phyloP scores from a whole-genome alignment of 2,329 filamentous ascomycete genomes.

The Sphaerulina populicola region DNA sequence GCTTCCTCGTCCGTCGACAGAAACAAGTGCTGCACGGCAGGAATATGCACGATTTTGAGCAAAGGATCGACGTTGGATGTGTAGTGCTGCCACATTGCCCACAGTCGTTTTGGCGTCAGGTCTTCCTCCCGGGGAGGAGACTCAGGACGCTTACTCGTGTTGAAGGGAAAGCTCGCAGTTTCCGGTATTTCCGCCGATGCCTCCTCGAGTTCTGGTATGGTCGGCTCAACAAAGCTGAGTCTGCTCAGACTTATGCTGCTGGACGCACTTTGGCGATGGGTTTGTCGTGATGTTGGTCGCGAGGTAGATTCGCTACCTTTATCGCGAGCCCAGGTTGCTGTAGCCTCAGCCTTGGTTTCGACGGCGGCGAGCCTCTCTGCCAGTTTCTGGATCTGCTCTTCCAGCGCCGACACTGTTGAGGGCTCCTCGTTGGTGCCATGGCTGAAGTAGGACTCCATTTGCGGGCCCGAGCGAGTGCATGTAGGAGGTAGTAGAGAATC shows the following conservation, averaged over 20 bases:
- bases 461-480: background rate
- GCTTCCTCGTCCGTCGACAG: conserved; percentile 6
- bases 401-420: conserved; percentile 2
- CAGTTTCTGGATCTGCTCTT: conserved; percentile 11
- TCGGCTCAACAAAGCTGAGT: conserved; percentile 8
- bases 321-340: conserved; percentile 2
- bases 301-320: background rate
- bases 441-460: conserved; percentile 11
- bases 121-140: conserved; percentile 4
- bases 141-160: background rate
- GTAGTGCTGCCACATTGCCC: conserved; percentile 19
- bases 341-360: conserved; percentile 4
- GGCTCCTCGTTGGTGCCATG: conserved; percentile 4
- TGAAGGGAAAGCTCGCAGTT: conserved; percentile 7
- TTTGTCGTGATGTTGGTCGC: conserved; percentile 3
- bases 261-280: conserved; percentile 8
- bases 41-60: conserved; percentile 17
- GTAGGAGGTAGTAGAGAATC: background rate
- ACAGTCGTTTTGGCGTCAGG: conserved; percentile 11
- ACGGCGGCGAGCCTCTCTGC: conserved; percentile 9
- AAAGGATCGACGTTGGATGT: conserved; percentile 17
- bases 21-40: conserved; percentile 16
- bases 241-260: conserved; percentile 8
- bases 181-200: background rate
- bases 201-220: conserved; percentile 11